Evolutionary conservation across 177 flowering plant genomes (phyloP), one percentile per base, ranked within the genome.

Genomic region (Telopea speciosissima): DNA sequence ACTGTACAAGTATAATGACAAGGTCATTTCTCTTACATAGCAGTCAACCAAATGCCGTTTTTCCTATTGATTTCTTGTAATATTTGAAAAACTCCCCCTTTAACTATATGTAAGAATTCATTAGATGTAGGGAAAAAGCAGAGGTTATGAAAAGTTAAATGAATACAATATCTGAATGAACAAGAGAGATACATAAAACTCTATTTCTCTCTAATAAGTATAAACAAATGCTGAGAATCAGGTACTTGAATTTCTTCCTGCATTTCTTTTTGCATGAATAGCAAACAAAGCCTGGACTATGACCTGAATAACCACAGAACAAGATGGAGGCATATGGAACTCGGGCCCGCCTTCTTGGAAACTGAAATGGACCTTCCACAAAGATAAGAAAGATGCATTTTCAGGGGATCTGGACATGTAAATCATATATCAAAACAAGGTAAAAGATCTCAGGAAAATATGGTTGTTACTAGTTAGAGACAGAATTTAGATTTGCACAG

Each of bases 221-320:
- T 54, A 54, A 21, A 44, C n/a, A 16, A 21, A 16, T 58, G 61
- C 22, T 58, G 22, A 19, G n/a, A 58, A 16, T 58, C 61, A 21
- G 22, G 11, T 49, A 49, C 61, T 19, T 58, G 61, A 19, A 58
- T 19, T 58, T 58, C 6, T 62, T 24, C 31, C 24, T 42, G 21
- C n/a, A 10, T 17, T 16, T 31, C n/a, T 65, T 13, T 66, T 63
- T 11, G 21, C n/a, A 52, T 44, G 11, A 19, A 65, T 12, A 61
- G 66, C 24, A 70, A 33, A 70, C 25, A 12, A 68, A 58, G 45
- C 65, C 54, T 36, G 66, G 62, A 69, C 21, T 54, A 84, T 77
- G 14, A 93, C 98, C 96, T 93, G 95, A 78, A 93, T 89, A 19
- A 91, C 92, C 79, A 91, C 83, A 69, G 93, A 93, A 74, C 79